A percentile compares a stretch with the other conserved stretches of the same genome.
phyloP scores from a whole-genome alignment of 2,329 filamentous ascomycete genomes.

The Microdochium bolleyi region DNA sequence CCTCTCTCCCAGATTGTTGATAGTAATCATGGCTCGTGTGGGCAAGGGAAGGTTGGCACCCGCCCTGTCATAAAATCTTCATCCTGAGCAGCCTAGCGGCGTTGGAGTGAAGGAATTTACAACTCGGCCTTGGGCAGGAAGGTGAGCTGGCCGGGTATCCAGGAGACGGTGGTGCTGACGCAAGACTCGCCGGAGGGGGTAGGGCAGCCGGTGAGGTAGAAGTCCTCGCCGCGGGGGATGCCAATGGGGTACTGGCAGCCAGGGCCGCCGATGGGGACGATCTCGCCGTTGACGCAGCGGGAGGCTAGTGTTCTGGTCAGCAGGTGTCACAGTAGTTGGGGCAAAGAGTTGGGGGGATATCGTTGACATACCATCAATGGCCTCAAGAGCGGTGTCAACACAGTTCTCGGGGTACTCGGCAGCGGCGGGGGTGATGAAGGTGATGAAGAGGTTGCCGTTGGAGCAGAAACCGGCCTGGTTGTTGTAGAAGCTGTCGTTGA shows the following conservation, averaged over 20 bases:
- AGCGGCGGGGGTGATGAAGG: not conserved
- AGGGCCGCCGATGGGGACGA: slow-evolving; percentile 2
- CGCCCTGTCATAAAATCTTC: not conserved
- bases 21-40: not conserved
- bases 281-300: slow-evolving; percentile 8
- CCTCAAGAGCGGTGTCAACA: not conserved
- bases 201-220: slow-evolving; percentile 1
- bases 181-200: slow-evolving; percentile 6
- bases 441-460: not conserved
- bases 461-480: slow-evolving; percentile 17
- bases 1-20: not conserved
- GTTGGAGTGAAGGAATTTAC: not conserved
- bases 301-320: not conserved
- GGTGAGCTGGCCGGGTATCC: slow-evolving; percentile 9
- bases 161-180: slow-evolving; percentile 6
- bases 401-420: not conserved
- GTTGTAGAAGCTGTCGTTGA: slow-evolving; percentile 12
- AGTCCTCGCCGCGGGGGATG: slow-evolving; percentile 2
- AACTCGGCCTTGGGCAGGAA: slow-evolving; percentile 7
- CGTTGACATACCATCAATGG: slow-evolving; percentile 2
- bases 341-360: not conserved
- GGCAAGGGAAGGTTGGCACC: too few relatives aligned
- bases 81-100: not conserved
- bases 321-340: not conserved
- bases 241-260: not conserved